Conservation (phyloP, 495 filamentous ascomycete genomes). For the Aspergillus campestris region DNA sequence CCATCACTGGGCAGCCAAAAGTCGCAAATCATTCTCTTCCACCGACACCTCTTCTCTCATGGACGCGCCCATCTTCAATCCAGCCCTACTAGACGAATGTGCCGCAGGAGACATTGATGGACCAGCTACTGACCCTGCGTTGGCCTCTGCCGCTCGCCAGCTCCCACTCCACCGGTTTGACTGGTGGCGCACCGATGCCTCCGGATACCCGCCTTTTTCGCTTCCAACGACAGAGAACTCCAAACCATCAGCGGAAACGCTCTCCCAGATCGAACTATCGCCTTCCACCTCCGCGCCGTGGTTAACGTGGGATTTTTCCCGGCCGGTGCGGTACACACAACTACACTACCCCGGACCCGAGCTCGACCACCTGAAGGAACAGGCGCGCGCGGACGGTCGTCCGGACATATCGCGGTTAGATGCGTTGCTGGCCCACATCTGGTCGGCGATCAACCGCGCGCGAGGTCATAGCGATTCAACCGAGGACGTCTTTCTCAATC, state of each 20-base stretch:
- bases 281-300: background rate
- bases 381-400: background rate
- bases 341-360: background rate
- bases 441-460: slow-evolving; percentile 28
- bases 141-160: background rate
- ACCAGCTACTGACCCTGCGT: background rate
- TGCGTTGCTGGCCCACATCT: slow-evolving; percentile 29
- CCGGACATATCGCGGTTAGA: slow-evolving; percentile 12
- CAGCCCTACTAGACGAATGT: background rate
- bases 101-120: background rate
- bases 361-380: background rate
- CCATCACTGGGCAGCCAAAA: background rate
- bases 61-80: background rate
- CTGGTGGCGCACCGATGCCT: background rate
- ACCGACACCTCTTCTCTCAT: background rate
- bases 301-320: background rate
- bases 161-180: background rate
- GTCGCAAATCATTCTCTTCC: background rate
- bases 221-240: background rate
- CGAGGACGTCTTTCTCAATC: slow-evolving; percentile 22
- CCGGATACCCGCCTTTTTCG: background rate
- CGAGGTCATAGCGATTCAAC: slow-evolving; percentile 4
- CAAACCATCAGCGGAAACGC: background rate
- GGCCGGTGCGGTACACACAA: background rate
- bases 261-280: background rate